Evolutionary conservation across 73 alveolate species (phyloP).

Genomic region (Paramecium octaurelia): DNA sequence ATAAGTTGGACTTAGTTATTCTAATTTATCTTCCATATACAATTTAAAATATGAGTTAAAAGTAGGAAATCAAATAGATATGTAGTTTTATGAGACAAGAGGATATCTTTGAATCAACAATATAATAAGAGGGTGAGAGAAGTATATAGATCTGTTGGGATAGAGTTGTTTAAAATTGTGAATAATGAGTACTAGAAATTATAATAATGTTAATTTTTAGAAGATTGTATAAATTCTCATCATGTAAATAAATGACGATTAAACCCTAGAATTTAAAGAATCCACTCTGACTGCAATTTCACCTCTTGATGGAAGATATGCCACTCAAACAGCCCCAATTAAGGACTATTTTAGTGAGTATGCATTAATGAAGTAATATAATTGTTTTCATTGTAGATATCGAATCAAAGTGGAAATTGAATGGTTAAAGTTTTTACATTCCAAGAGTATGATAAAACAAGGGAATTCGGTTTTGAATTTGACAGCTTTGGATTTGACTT

Average conservation of each 20-base stretch:
- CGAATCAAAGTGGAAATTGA: slow-evolving; percentile 84
- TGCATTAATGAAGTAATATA: slow-evolving; percentile 77
- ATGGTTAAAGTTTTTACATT: slow-evolving; percentile 77
- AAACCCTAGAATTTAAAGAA: slow-evolving; percentile 15
- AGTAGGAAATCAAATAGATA: too few species aligned
- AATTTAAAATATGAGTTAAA: background rate
- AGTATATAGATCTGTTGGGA: background rate
- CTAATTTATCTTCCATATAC: too few species aligned
- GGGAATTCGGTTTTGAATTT: slow-evolving; percentile 51
- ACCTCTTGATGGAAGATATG: slow-evolving; percentile 95
- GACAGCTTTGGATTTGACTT: slow-evolving; percentile 50
- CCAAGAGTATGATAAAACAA: slow-evolving; percentile 56
- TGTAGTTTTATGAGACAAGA: background rate
- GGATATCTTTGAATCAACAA: background rate
- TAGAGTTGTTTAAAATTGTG: background rate
- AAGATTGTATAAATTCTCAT: slow-evolving; percentile 7
- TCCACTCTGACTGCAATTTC: slow-evolving; percentile 70
- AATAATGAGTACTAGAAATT: background rate
- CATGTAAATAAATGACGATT: background rate
- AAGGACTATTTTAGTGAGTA: slow-evolving; percentile 80
- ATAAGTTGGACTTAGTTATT: too few species aligned
- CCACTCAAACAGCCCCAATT: slow-evolving; percentile 59
- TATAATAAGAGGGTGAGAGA: background rate
- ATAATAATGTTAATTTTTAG: background rate
- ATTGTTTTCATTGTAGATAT: background rate